Evolutionary conservation across 208 protist genomes (phyloP), one percentile per base, ranked within the genome.

Genomic region (Zelonia costaricensis): DNA sequence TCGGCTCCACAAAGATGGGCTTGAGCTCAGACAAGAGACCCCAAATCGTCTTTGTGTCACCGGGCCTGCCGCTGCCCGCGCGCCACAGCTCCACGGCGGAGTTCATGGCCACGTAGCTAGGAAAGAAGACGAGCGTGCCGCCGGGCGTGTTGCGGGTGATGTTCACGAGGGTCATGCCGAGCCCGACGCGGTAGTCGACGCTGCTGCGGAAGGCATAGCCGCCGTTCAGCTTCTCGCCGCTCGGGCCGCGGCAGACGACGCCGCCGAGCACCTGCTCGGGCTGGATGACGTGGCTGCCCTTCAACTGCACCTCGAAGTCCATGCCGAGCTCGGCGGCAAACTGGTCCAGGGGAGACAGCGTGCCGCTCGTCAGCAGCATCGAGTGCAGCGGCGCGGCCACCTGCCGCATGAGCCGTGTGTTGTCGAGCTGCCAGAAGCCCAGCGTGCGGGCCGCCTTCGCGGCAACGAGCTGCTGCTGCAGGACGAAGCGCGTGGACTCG

Each of bases 71-170:
- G 28, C 70, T 76, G 18, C 84, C 84, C 2, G 77, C 57, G 30
- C 77, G 71, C 88, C 92, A 97, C 31, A 92, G 31, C n/a, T 87
- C 77, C 23, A 94, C 69, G 12, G 86, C 79, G 5, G 74, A 64
- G 56, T 89, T 76, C 62, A 97, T 65, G 0, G 87, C 86, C n/a
- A 76, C 67, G 62, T 97, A 97, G 60, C 88, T 95, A 1, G 97
- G 95, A 61, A 99, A 99, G 76, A 99, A 99, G 3, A 99, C 97
- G 1, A 99, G 86, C 20, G 98, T 64, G 33, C 98, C 98, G 39
- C 96, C 88, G 9, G 97, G 98, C 6, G 97, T 86, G 54, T 93
- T 79, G 35, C 91, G 83, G 23, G 75, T 46, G 15, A 98, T 31
- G 69, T 98, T 97, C n/a, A 96, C 74, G 8, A 98, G 44, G 4